Conservation (phyloP, 2,329 filamentous ascomycete genomes). For the Penicillium sp. region DNA sequence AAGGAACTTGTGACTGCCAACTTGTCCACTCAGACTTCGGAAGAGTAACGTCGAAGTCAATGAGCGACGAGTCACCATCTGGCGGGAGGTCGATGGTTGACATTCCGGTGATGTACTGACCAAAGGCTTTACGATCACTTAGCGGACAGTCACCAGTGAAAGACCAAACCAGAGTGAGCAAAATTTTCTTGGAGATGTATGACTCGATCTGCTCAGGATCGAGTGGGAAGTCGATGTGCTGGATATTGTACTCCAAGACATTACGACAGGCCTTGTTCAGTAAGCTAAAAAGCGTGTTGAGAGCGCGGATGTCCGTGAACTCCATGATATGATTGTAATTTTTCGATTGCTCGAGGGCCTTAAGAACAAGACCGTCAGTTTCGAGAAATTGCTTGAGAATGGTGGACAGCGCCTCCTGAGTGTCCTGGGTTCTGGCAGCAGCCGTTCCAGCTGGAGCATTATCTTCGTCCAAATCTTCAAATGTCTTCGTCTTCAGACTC, state of each 20-base stretch:
- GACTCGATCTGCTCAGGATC: conserved; percentile 85
- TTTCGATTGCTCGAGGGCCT: conserved; percentile 71
- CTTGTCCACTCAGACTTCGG: conserved; percentile 84
- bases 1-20: conserved; percentile 94
- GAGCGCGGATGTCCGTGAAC: conserved; percentile 83
- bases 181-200: conserved; percentile 88
- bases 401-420: conserved; percentile 76
- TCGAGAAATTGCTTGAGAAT: conserved; percentile 72
- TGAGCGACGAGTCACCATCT: conserved; percentile 73
- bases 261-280: conserved; percentile 91
- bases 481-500: conserved; percentile 73
- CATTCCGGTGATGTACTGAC: conserved; percentile 75
- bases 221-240: conserved; percentile 90
- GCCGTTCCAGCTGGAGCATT: conserved; percentile 71
- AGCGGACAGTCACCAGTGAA: conserved; percentile 93
- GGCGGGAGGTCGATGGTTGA: conserved; percentile 83
- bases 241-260: conserved; percentile 90
- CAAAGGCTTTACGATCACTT: conserved; percentile 80
- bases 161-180: conserved; percentile 91
- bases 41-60: conserved; percentile 89
- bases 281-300: conserved; percentile 91
- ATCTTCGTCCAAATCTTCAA: conserved; percentile 96
- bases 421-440: conserved; percentile 72
- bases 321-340: conserved; percentile 96
- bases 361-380: conserved; percentile 74